Evolutionary conservation across 805 yeast genomes (phyloP), one percentile per base, ranked within the genome.

Genomic region (Yamadazyma takamatsuzukensis): DNA sequence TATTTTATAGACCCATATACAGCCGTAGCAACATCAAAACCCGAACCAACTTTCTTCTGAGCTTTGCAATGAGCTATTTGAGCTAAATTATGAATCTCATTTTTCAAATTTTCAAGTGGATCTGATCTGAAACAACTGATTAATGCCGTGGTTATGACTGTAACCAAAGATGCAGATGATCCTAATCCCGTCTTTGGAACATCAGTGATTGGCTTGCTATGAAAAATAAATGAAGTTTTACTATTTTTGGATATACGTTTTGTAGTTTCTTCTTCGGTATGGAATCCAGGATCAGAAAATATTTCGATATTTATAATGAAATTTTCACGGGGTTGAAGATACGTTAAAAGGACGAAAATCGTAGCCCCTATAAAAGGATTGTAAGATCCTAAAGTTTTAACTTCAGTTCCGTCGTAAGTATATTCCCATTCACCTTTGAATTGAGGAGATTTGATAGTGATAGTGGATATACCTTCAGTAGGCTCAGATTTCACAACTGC

Each of bases 21-120:
- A 0, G 98, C 98, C 16, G 97, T 81, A 0, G 96, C 97, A 25
- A 93, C 95, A 53, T 93, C 98, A 57, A 93, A 93, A 0, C 98
- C 98, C 3, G 96, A 87, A 0, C 98, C 98, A 16, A 93, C 80
- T 56, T 93, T 93, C 19, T 86, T 85, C 56, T 93, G 98, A 3
- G 98, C 97, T 36, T 76, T 72, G 54, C 96, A 89, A 56, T 93
- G 98, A 0, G 95, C 82, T 6, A 85, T 66, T 54, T 93, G 98
- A 0, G 96, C 76, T 17, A 87, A 58, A 48, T 87, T 90, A 54
- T 93, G 97, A 21, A 90, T 66, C 2, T 25, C 5, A 17, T 44
- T 34, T 13, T 16, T 30, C 10, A 19, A 3, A 10, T 40, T 41
- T 6, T 34, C 36, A 7, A 34, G 34, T 15, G 54, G 46, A 6